Percentiles rank a stretch among this genome's conserved stretches.
Evolutionary conservation across 352 stramenopile genomes (phyloP).

Genomic region (Saprolegnia parasitica): DNA sequence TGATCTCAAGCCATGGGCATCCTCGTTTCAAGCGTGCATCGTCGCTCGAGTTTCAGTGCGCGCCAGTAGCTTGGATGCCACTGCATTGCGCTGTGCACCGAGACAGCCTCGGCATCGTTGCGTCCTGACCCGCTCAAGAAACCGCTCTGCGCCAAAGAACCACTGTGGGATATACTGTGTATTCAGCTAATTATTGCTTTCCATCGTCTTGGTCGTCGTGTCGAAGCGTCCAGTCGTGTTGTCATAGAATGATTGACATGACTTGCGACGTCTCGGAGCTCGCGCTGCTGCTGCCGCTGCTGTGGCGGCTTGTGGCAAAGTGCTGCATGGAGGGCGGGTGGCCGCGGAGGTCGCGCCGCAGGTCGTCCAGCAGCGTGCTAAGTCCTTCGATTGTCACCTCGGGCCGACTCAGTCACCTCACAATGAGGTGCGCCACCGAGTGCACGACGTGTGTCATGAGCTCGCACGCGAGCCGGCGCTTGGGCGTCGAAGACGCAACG

Average conservation of each 20-base stretch:
- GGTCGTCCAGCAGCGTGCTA: not conserved
- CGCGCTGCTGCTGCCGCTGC: not conserved
- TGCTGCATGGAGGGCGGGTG: not conserved
- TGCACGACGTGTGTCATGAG: slow-evolving; percentile 13
- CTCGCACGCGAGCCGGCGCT: not conserved
- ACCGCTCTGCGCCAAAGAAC: too few relatives aligned
- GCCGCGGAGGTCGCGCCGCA: not conserved
- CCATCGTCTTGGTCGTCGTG: too few relatives aligned
- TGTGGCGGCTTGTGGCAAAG: not conserved
- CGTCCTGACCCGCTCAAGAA: too few relatives aligned
- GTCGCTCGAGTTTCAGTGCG: too few relatives aligned
- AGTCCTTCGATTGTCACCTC: not conserved
- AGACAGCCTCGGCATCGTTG: too few relatives aligned
- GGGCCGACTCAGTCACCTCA: too few relatives aligned
- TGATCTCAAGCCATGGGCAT: too few relatives aligned
- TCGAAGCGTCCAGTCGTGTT: not conserved
- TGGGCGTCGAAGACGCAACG: not conserved
- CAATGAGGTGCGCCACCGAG: not conserved
- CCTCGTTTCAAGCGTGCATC: too few relatives aligned
- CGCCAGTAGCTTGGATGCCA: too few relatives aligned
- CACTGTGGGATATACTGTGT: not conserved
- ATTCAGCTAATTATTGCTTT: not conserved
- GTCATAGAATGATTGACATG: slow-evolving; percentile 13
- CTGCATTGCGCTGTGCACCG: too few relatives aligned
- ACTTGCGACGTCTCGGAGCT: slow-evolving; percentile 2